These are phyloP conservation scores for Boletus tylopilopsis DNA, from an alignment of 768 basidiomycete genomes.

Conservation along the genomic window DNA sequence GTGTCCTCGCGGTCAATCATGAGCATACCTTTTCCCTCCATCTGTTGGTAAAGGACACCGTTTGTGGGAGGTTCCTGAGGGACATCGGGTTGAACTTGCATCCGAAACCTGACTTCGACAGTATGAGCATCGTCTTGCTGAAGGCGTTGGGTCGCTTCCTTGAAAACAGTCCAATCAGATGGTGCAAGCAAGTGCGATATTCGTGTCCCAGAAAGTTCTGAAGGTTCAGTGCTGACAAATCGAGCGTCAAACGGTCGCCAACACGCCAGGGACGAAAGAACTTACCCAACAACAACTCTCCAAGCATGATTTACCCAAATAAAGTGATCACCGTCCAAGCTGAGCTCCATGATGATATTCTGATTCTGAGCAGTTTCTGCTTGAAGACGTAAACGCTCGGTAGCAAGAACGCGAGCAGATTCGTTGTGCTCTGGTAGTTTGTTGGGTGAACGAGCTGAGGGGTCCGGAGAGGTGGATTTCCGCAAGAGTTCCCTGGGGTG, in stretches of 20 bases:
- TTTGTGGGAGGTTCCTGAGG: conserved; percentile 53
- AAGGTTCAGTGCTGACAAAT: conserved; percentile 68
- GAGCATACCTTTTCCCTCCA: conserved; percentile 99
- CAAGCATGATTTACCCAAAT: conserved; percentile 97
- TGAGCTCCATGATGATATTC: conserved; percentile 94
- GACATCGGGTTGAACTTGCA: conserved; percentile 64
- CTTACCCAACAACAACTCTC: conserved; percentile 87
- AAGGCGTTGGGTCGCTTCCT: conserved; percentile 79
- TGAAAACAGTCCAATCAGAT: conserved; percentile 78
- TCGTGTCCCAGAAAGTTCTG: conserved; percentile 70
- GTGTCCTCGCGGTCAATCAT: conserved; percentile 91
- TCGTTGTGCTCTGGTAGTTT: conserved; percentile 59
- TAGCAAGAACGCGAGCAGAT: conserved; percentile 80
- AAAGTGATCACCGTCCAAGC: conserved; percentile 90
- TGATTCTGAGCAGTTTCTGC: conserved; percentile 95
- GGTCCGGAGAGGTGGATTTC: conserved; percentile 36
- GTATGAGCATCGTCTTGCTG: conserved; percentile 92
- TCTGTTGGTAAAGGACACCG: conserved; percentile 64
- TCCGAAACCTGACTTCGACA: conserved; percentile 85
- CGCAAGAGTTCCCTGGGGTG: conserved; percentile 45
- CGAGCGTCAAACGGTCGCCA: conserved; percentile 11
- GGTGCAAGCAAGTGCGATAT: conserved; percentile 81
- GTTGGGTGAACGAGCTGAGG: conserved; percentile 34
- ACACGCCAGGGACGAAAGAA: conserved; percentile 2
- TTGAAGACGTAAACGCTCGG: conserved; percentile 82